Base-by-base conservation (phyloP, 2,329 filamentous ascomycete species). In the Trichoderma sp. region DNA sequence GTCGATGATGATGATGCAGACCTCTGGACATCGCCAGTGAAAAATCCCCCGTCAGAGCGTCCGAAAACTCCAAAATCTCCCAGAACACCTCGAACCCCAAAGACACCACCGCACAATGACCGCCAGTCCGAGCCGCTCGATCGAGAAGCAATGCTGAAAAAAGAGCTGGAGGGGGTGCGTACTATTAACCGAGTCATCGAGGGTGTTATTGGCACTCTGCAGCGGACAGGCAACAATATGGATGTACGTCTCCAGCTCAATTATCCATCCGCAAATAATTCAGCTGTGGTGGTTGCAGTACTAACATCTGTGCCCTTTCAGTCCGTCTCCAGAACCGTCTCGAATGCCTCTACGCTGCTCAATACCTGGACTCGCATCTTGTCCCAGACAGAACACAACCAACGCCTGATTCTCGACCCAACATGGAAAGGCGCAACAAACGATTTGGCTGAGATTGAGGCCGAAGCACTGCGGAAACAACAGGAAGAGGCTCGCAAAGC, bases 361-460 rank as follows among this genome's bases (percentile, higher is more conserved):
- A 94, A 97, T 77, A 97, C 95, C 18, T 99, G 95, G 95, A 97
- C 94, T 9, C 91, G 94, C 67, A 98, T 99, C 75, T 88, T 99
- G 14, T 96, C 94, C 7, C 96, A 99, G 82, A 98, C 96, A 5
- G 96, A 99, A 82, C 96, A 99, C 82, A 98, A 97, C 79, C 95
- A 98, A 81, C 91, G 96, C 28, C 85, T 99, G 65, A 91, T 99
- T 58, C 86, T 98, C 60, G 92, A 97, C 78, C 93, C 94, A 2
- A 86, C 90, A 72, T 99, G 95, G 94, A 92, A 95, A 79, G 96
- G 96, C 71, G 93, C 95, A 32, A 93, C 90, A 5, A 90, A 95
- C 78, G 96, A 99, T 82, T 82, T 97, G 51, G 86, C 89, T n/a
- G 94, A 97, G 73, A 88, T 94, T 71, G 95, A 98, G 81, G 91